phyloP scores from a whole-genome alignment of 2,329 filamentous ascomycete genomes.

The Ophiostoma australiae region DNA sequence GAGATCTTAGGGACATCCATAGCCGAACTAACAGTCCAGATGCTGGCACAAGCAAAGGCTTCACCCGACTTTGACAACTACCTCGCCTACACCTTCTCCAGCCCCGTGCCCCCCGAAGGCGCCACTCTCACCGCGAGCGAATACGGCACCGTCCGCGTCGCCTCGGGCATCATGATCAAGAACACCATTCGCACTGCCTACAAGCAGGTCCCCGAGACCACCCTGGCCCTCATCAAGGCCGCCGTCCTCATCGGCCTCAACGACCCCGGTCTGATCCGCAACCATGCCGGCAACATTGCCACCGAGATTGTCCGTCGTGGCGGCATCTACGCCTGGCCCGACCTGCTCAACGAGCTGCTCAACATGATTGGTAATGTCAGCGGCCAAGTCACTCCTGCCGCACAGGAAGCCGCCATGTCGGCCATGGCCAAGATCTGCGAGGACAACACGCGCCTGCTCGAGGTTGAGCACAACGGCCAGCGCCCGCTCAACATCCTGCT shows the following conservation, averaged over 20 bases:
- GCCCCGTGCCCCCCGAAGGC: constrained; percentile 55
- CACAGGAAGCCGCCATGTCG: constrained; percentile 89
- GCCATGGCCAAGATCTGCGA: constrained; percentile 94
- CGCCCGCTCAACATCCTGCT: constrained; percentile 82
- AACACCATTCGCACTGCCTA: constrained; percentile 78
- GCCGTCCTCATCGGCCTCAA: constrained; percentile 73
- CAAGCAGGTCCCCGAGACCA: constrained; percentile 68
- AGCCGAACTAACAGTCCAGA: constrained; percentile 48
- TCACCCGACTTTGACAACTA: constrained; percentile 98
- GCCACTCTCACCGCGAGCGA: constrained; percentile 55
- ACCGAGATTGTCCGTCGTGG: constrained; percentile 84
- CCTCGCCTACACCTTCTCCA: constrained; percentile 83
- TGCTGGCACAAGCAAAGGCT: constrained; percentile 82
- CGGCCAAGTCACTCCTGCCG: constrained; percentile 62
- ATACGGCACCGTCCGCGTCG: constrained; percentile 73
- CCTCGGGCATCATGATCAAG: constrained; percentile 91
- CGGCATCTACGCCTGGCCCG: constrained; percentile 84
- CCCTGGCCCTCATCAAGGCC: constrained; percentile 71
- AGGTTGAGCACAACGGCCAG: constrained; percentile 82
- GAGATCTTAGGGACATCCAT: too few relatives aligned
- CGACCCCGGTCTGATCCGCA: constrained; percentile 82
- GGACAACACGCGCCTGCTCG: constrained; percentile 82
- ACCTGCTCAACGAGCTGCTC: constrained; percentile 78
- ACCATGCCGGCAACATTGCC: constrained; percentile 86
- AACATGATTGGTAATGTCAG: constrained; percentile 68